Evolutionary conservation across 1,284 basidiomycete genomes (phyloP), one percentile per base, ranked within the genome.

Genomic region (Sparassis latifolia): DNA sequence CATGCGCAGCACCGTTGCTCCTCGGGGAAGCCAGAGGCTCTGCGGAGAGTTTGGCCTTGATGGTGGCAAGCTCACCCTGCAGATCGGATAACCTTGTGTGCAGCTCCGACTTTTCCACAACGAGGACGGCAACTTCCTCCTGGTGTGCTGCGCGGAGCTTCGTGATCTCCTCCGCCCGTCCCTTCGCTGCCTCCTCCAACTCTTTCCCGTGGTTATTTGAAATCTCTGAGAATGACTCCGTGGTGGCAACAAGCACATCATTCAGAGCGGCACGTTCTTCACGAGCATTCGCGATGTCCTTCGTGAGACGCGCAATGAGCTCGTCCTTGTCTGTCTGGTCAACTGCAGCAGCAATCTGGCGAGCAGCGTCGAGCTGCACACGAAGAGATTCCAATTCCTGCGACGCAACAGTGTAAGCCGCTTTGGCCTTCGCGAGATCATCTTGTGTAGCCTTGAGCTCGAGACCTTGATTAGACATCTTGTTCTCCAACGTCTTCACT

Each of bases 391-490:
- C 76, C 10, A 80, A 66, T 57, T 89, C 84, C 2, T 72, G 63
- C 20, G 73, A 73, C 42, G 79, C 70, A 4, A 74, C 55, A 27
- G 80, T 76, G 10, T 80, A 62, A 12, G 75, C 68, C 1, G 75
- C 63, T 66, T 91, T 92, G 5, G 86, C 76, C 69, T 89, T 91
- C 2, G 74, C 63, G 38, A 92, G 79, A 61, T 91, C 89, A 53
- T 91, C 88, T 59, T 84, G 80, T 0, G 89, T 89, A 6, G 87
- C 89, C 62, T 84, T 88, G 45, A 91, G 76, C 59, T 92, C 86
- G 38, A 89, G 66, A 47, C 68, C 78, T 56, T 83, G 72, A 50
- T 68, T 77, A 47, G 70, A 72, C 48, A 89, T 75, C 61, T 80
- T 76, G 69, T 90, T 87, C 65, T 86, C 80, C 27, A 85, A 69